Evolutionary conservation across 768 basidiomycete species (phyloP), one percentile per base, ranked within the genome.

Genomic region (Gloeophyllum trabeum): DNA sequence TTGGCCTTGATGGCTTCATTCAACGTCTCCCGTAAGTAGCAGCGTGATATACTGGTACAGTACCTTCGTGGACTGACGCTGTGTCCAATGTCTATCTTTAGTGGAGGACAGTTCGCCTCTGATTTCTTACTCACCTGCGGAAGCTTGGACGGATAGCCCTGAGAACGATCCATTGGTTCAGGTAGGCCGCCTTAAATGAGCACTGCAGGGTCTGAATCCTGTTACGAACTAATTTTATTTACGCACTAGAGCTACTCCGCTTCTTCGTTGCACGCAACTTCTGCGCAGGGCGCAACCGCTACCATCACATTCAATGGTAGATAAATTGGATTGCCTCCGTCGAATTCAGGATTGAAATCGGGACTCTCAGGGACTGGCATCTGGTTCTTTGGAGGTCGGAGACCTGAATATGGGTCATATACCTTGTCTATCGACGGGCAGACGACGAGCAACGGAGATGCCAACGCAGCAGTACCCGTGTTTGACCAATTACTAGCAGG

Each of bases 81-180:
- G 16, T 13, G 13, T 22, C 28, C 35, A 36, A 18, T 23, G n/a
- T 16, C 16, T 16, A 16, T 7, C 28, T 7, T 7, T 42, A 79
- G 76, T 71, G 51, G 75, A 76, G 51, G 75, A 77, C 50, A 60
- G 64, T 53, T 75, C 75, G 47, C 71, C 75, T 54, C 60, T 75
- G 44, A 65, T 77, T 52, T 50, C 61, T 44, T 78, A 76, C 50
- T 53, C 58, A 23, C 74, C 74, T 44, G 53, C 55, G 50, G 67
- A 62, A 43, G 69, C 71, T 44, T 77, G 74, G 75, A 52, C 53
- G 36, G 71, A 73, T 54, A 58, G 65, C 10, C 62, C 67, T 13
- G 50, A 45, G 35, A 55, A 60, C 32, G 69, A 72, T 52, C 51
- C 64, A 10, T 54, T 66, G 30, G 58, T 58, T 49, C 37, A 60